These are phyloP conservation scores for slime mould (Dictyostelium discoideum) DNA, from an alignment of 78 protist species.

Conservation along the genomic window DNA sequence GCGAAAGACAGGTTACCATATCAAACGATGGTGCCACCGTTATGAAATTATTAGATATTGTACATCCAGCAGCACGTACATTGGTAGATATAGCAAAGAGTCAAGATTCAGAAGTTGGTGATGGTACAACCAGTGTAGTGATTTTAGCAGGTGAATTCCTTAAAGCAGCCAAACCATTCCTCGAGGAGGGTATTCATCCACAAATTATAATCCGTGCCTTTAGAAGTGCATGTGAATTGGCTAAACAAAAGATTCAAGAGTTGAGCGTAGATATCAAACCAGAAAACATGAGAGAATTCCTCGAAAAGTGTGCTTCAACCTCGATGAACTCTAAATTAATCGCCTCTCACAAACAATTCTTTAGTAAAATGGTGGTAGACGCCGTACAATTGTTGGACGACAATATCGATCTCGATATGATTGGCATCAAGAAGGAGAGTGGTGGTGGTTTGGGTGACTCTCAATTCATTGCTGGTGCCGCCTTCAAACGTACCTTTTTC, in stretches of 20 bases:
- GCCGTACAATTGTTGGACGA: slow-evolving; percentile 94
- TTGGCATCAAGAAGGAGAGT: slow-evolving; percentile 98
- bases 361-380: slow-evolving; percentile 97
- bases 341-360: slow-evolving; percentile 91
- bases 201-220: slow-evolving; percentile 95
- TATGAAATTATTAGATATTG: slow-evolving; percentile 98
- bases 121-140: slow-evolving; percentile 99
- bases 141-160: slow-evolving; percentile 98
- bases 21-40: slow-evolving; percentile 99
- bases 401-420: slow-evolving; percentile 89
- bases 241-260: slow-evolving; percentile 64
- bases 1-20: slow-evolving; percentile 89
- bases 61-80: slow-evolving; percentile 99
- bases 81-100: slow-evolving; percentile 99
- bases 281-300: slow-evolving; percentile 83
- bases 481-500: slow-evolving; percentile 99
- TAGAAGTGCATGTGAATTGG: slow-evolving; percentile 89
- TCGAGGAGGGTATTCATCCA: slow-evolving; percentile 99
- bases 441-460: slow-evolving; percentile 98
- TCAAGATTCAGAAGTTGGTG: slow-evolving; percentile 99
- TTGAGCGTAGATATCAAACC: slow-evolving; percentile 43
- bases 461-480: slow-evolving; percentile 98
- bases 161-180: slow-evolving; percentile 95
- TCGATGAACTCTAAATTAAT: slow-evolving; percentile 98
- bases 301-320: slow-evolving; percentile 97